Evolutionary conservation across 2,329 filamentous ascomycete species (phyloP).

Genomic region (Alternaria alternata): DNA sequence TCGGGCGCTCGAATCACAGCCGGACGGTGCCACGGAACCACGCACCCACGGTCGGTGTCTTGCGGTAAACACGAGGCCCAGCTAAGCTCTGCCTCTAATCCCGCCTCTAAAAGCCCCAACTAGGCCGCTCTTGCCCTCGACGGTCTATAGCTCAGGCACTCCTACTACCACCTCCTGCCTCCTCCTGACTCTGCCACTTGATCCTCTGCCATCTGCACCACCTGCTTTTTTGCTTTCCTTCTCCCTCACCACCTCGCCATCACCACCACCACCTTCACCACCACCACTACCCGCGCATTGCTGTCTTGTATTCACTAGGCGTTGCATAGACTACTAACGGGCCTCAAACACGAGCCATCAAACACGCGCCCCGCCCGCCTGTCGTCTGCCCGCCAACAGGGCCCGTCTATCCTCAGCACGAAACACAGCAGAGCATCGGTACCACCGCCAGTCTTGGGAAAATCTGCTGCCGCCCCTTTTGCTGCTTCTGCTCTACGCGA

Average conservation of each 20-base stretch:
- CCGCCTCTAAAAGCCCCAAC: conserved; percentile 18
- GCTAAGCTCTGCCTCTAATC: conserved; percentile 3
- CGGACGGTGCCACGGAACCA: conserved; percentile 19
- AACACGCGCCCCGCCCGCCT: conserved; percentile 29
- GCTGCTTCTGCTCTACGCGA: conserved; percentile 16
- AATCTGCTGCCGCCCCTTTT: conserved; percentile 25
- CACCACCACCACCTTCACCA: not conserved
- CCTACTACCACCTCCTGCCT: conserved; percentile 8
- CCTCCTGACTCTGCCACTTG: not conserved
- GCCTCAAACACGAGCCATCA: conserved; percentile 24
- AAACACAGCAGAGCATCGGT: conserved; percentile 38
- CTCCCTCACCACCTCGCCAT: conserved; percentile 3
- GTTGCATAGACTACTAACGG: conserved; percentile 25
- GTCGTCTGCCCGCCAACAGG: conserved; percentile 19
- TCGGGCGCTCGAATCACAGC: conserved; percentile 26
- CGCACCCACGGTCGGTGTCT: not conserved
- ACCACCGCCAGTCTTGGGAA: conserved; percentile 43
- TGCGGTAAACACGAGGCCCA: conserved; percentile 25
- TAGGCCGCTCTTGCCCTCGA: conserved; percentile 29
- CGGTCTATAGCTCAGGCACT: conserved; percentile 10
- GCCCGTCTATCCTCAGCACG: conserved; percentile 29
- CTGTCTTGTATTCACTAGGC: conserved; percentile 17
- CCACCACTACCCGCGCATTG: conserved; percentile 6
- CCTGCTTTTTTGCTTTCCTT: conserved; percentile 10
- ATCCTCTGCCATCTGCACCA: not conserved